Conservation (phyloP, 345 rosid genomes). For the Populus nigra region DNA sequence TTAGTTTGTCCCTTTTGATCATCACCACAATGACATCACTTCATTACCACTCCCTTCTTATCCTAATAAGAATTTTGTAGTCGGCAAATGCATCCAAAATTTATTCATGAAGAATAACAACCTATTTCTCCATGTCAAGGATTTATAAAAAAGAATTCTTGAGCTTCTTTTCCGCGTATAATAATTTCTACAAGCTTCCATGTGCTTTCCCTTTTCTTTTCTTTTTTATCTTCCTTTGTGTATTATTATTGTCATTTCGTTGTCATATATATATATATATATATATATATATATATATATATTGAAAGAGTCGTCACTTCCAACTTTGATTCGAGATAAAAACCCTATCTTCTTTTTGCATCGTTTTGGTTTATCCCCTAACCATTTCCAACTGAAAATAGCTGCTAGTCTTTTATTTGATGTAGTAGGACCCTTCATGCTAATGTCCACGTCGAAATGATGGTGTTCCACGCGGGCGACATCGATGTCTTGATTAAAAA, state of each 20-base stretch:
- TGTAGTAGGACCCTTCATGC: constrained; percentile 20
- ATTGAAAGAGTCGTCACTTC: not conserved
- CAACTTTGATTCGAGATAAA: not conserved
- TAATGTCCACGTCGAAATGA: constrained; percentile 33
- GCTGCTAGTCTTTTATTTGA: constrained; percentile 6
- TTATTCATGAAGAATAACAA: not conserved
- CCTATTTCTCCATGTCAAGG: not conserved
- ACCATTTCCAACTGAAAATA: constrained; percentile 15
- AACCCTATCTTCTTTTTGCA: not conserved
- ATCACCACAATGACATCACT: constrained; percentile 14
- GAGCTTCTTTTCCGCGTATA: not conserved
- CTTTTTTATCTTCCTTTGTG: not conserved
- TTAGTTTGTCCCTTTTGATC: not conserved
- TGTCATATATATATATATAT: not conserved
- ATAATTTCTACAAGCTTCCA: not conserved
- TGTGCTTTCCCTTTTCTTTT: not conserved
- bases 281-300: too few relatives aligned
- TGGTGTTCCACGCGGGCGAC: constrained; percentile 33
- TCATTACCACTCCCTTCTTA: not conserved
- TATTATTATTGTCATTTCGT: not conserved
- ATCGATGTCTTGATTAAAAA: constrained; percentile 8
- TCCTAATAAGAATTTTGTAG: not conserved
- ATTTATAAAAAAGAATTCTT: not conserved
- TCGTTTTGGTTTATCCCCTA: not conserved
- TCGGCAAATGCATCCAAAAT: not conserved